Base-by-base conservation (phyloP, 805 yeast species). In the Cyberlindnera subsufficiens region DNA sequence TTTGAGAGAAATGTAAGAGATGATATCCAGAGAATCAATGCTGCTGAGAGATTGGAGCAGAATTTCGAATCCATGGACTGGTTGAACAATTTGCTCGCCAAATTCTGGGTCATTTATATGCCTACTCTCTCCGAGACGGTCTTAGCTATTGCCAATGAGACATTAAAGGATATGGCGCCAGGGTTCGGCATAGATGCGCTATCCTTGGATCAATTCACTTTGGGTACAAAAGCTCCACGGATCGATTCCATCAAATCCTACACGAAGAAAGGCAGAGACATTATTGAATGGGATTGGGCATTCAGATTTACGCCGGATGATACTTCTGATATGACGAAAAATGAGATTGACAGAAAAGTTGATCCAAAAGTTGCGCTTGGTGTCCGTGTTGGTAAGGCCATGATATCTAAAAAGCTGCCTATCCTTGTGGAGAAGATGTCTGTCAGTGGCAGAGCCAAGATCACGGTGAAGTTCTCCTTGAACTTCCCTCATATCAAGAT, bases 71-170 rank as follows among this genome's bases (percentile, higher is more conserved):
- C 90, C 8, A 83, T 86, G 78, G 78, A 81, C 46, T 86, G 95
- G 95, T 61, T 86, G 54, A 86, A 86, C 55, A 75, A 81, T 19
- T 85, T 86, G 55, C 63, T 86, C 59, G 80, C 80, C 35, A 86
- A 86, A 63, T 84, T 86, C 57, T 86, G 95, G 95, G 86, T 84
- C 44, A 83, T 86, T 47, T 86, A 86, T 56, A 86, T 86, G 95
- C 91, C 93, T 29, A 88, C 86, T 1, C 67, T 86, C 39, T 80
- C 89, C 6, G 87, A 83, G 51, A 80, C 78, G 64, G 95, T 86
- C 19, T 71, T 78, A 61, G 75, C 73, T 38, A 76, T 74, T 54
- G 84, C 87, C n/a, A 84, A 83, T 54, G 80, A 77, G 19, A 69
- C 74, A 15, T 64, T 86, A 57, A 77, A 78, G 37, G 89, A 78